Evolutionary conservation across 2,329 filamentous ascomycete species (phyloP), one percentile per base, ranked within the genome.

Genomic region (Fusarium longipes): DNA sequence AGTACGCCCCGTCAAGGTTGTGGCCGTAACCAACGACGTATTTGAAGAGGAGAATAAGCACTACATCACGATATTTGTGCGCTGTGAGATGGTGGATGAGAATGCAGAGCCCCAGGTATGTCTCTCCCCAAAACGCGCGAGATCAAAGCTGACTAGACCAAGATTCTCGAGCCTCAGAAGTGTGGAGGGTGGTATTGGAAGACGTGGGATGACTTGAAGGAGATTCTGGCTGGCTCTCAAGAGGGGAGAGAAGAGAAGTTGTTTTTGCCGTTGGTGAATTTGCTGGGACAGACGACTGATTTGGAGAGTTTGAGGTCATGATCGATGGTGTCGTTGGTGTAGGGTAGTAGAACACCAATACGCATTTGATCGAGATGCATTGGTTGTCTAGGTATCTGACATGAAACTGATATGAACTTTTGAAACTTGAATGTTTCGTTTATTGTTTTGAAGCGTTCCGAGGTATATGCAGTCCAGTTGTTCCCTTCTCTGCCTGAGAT

Each of bases 1-100:
- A 0, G 81, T 93, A 2, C 79, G 76, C 2, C 81, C 84, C 8
- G 47, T 86, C 33, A 81, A 80, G 43, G 83, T 90, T 36, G 67
- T 89, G 1, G 86, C 84, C 0, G 84, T 87, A 1, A 93, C 89
- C 7, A 93, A 93, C 73, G 87, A 89, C 70, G 74, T 91, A 1
- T 91, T 93, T 74, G 72, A 77, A 2, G 72, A 74, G 0, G 82
- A 84, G n/a, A 77, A 77, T 0, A 92, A 89, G 76, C 91, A 95
- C 74, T 95, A 94, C 72, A 82, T 93, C 49, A 94, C 92, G 0
- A 76, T 93, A 4, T 93, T 92, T 68, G 85, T 93, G 63, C 79
- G 80, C 1, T 87, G 86, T 39, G 77, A 77, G 42, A 79, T 86
- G 68, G 73, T 78, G 0, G 82, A 87, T 25, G 78, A 82, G 17